These are phyloP conservation scores for Colletotrichum liriopes DNA, from an alignment of 2,329 filamentous ascomycete genomes.

Conservation along the genomic window DNA sequence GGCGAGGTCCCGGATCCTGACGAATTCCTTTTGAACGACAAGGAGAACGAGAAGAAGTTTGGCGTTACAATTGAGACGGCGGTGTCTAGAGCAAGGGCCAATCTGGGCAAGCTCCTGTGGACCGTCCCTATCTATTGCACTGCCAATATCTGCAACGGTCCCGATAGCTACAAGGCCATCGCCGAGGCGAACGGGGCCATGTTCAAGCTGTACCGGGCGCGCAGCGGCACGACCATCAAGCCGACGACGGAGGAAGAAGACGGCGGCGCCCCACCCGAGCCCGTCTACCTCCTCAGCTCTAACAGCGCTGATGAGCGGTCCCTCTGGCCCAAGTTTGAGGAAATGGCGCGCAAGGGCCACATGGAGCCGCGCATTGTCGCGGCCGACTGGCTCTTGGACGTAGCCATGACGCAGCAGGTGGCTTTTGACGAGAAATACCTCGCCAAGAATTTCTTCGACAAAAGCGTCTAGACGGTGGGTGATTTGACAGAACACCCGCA, in stretches of 20 bases:
- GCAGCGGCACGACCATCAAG: conserved; percentile 77
- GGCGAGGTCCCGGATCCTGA: conserved; percentile 75
- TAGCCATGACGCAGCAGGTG: conserved; percentile 90
- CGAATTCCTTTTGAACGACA: conserved; percentile 80
- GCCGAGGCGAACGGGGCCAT: conserved; percentile 90
- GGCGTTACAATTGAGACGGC: conserved; percentile 79
- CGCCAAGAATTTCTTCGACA: conserved; percentile 60
- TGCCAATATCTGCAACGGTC: conserved; percentile 82
- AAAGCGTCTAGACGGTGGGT: background rate
- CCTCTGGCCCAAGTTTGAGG: conserved; percentile 85
- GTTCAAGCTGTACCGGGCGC: conserved; percentile 83
- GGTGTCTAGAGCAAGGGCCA: conserved; percentile 79
- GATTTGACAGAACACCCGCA: background rate
- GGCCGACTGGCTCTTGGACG: conserved; percentile 91
- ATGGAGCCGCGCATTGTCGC: conserved; percentile 87
- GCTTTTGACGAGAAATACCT: conserved; percentile 77
- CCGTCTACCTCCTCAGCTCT: conserved; percentile 87
- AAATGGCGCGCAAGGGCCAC: conserved; percentile 83
- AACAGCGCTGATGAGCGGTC: conserved; percentile 76
- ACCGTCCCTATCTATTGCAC: conserved; percentile 89
- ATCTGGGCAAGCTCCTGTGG: conserved; percentile 82
- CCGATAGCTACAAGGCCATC: conserved; percentile 88
- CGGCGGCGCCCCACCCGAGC: conserved; percentile 74
- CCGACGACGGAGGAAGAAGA: conserved; percentile 75
- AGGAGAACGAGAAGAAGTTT: conserved; percentile 79